Base-by-base conservation (phyloP, 768 basidiomycete genomes). In the Gymnopilus dilepis region DNA sequence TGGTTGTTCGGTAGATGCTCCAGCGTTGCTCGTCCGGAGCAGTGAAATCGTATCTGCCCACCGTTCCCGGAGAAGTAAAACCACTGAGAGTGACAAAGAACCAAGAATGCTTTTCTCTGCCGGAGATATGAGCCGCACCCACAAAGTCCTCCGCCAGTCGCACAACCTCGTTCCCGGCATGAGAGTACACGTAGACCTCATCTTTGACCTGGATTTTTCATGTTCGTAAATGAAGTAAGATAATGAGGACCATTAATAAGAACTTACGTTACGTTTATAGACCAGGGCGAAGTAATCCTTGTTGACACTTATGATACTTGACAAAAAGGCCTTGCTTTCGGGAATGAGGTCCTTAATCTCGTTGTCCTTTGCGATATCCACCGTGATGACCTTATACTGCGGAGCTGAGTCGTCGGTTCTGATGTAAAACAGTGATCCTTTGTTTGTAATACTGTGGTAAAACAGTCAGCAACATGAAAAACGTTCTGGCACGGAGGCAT, bases 51-150 rank as follows among this genome's bases (percentile, higher is more conserved):
- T 91, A 90, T 24, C 78, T 81, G 48, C 83, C 86, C 13, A 88
- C 78, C 15, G 86, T 85, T 4, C 86, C 87, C 19, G 93, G 91
- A 7, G 84, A 86, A 12, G 86, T 91, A 76, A 94, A 94, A 7
- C 89, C 84, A 2, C 78, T 83, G 67, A 90, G 73, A 2, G 80
- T 80, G 37, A 86, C 79, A 69, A 91, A 93, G 73, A 93, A 82
- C 73, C 85, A 84, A 6, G 81, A 60, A 51, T 87, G 81, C 26
- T 82, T 77, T 26, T 86, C 80, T 26, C 84, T 77, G 8, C 82
- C 81, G 52, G 73, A 72, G n/a, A 87, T 71, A 9, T 77, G 77
- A 26, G 86, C 81, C 4, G 87, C 78, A 22, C 92, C 92, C 38
- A 94, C 86, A 59, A 89, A 87, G 54, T 89, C 85, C 13, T 82